Base-by-base conservation (phyloP, 148 eudicot species). In the Cornus suecica region DNA sequence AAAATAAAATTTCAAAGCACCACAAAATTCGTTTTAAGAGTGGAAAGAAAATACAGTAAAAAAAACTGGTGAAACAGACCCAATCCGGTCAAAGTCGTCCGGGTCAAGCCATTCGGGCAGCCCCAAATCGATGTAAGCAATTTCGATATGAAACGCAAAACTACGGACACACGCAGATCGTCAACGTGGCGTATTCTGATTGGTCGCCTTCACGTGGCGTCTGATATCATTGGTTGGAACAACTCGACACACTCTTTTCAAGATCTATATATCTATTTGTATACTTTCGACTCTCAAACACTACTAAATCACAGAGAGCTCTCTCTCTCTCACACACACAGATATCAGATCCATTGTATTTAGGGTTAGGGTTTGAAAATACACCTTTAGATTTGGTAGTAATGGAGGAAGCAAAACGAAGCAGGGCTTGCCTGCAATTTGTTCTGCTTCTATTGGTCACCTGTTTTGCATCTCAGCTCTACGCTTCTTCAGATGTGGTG, bases 401-500 rank as follows among this genome's bases (percentile, higher is more conserved):
- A 23, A 24, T 88, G 97, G 92, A 74, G 69, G 82, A 75, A 66
- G 56, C 70, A 56, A 82, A 72, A 70, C 85, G 81, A 74, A 83
- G 74, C 74, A 83, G 72, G 60, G 65, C 76, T 22, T 82, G 76
- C 61, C 72, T 76, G 68, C 91, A 52, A 16, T 80, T 69, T 0
- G 32, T 81, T 56, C 67, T 74, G 37, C 63, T 90, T 27, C 37
- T 84, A 3, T 76, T 87, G 71, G 74, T 79, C 54, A 81, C 77
- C 8, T 83, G 81, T 69, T 88, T 88, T 68, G 85, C 86, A 22
- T 25, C 80, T 66, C 83, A 79, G 83, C 84, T 88, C 24, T 71
- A 27, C 71, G 90, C 91, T 76, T 83, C 92, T 30, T 71, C 82
- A 58, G 91, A 85, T 85, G 86, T 90, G 77, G 97, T 92, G 72